Evolutionary conservation across 768 basidiomycete species (phyloP).

Genomic region (Mycena haematopus): DNA sequence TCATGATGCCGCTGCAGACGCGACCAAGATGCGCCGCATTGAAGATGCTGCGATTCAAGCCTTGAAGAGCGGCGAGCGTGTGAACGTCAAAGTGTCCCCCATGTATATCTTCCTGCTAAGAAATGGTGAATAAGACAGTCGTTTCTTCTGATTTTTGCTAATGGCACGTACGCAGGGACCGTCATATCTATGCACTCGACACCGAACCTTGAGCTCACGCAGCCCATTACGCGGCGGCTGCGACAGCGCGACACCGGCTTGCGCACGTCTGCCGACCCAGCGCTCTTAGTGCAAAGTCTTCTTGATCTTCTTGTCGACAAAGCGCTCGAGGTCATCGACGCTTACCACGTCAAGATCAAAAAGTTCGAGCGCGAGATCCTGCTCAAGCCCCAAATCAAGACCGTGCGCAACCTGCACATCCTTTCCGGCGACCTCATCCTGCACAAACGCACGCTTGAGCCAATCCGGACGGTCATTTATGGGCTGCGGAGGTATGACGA

Average conservation of each 20-base stretch:
- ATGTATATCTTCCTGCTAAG: conserved; percentile 74
- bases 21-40: conserved; percentile 20
- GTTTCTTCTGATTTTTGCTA: conserved; percentile 2
- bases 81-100: conserved; percentile 60
- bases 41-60: conserved; percentile 30
- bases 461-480: conserved; percentile 73
- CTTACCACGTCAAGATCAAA: conserved; percentile 68
- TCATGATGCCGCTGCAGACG: conserved; percentile 2
- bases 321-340: conserved; percentile 71
- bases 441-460: conserved; percentile 77
- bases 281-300: conserved; percentile 71
- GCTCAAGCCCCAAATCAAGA: conserved; percentile 63
- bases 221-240: conserved; percentile 65
- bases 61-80: conserved; percentile 57
- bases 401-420: conserved; percentile 71
- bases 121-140: conserved; percentile 51
- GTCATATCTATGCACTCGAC: conserved; percentile 66
- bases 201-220: conserved; percentile 53
- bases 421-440: conserved; percentile 77
- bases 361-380: conserved; percentile 68
- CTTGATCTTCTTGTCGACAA: conserved; percentile 75
- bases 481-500: conserved; percentile 74
- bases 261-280: conserved; percentile 68
- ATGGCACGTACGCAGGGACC: conserved; percentile 51
- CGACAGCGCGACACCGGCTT: conserved; percentile 65